Evolutionary conservation across 1,284 basidiomycete species (phyloP), one percentile per base, ranked within the genome.

Genomic region (Peniophora sp.): DNA sequence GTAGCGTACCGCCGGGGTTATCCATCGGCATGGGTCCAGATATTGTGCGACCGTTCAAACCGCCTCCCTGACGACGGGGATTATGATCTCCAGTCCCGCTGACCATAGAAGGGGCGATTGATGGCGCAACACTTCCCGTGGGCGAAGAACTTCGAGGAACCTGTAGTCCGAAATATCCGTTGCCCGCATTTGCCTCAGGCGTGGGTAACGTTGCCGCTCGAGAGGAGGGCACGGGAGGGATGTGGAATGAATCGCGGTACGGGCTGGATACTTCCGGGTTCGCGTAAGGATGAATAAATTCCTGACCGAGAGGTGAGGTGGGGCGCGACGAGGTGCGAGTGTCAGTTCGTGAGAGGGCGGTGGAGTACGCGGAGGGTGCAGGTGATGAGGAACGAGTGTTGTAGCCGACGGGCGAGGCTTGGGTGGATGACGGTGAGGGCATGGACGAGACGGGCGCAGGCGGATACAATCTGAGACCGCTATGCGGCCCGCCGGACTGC

Each of bases 201-300:
- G 43, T 23, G n/a, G 43, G 43, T n/a, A 24, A 10, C 5, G 24
- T 22, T 15, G 46, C 35, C 37, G 47, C 15, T 12, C 12, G 22
- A 24, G 47, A 9, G 17, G 52, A 45, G 36, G n/a, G 51, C 14
- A 49, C 45, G 43, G 53, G 41, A 14, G 42, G 14, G 1, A 51
- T 22, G 22, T 49, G 52, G 18, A 52, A 20, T 2, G 51, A 54
- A 23, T 50, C 51, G 15, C 53, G 50, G 41, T 58, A 49, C 24
- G 55, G 56, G 3, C 50, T 44, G 12, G 46, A 20, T 10, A 83
- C 67, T 53, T 87, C 82, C 6, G 87, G 85, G 57, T 88, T 87
- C 49, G 86, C 87, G 60, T 88, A 89, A 36, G 87, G 87, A 65
- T 88, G 85, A 37, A 73, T 60, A 47, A 63, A 69, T 6, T 58